phyloP scores from a whole-genome alignment of 1,284 basidiomycete genomes.

The Anthracocystis panici-leucophaei region DNA sequence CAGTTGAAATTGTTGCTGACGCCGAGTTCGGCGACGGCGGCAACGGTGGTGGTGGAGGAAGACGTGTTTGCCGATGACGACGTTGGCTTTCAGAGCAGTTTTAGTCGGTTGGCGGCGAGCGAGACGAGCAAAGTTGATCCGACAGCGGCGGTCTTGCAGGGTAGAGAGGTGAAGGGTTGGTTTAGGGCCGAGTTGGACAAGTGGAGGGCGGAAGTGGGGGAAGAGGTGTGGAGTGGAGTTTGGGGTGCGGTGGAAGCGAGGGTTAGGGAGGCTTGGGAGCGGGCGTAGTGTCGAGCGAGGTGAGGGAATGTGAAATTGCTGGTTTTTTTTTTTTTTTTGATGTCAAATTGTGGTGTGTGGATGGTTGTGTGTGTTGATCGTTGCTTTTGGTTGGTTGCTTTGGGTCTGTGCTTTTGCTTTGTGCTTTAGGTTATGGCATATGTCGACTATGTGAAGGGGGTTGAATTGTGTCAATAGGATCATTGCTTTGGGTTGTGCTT shows the following conservation, averaged over 20 bases:
- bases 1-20: slow-evolving; percentile 79
- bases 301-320: no score
- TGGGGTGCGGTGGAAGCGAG: slow-evolving; percentile 10
- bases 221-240: slow-evolving; percentile 6
- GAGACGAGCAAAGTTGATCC: slow-evolving; percentile 24
- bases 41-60: slow-evolving; percentile 73
- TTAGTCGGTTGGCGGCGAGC: slow-evolving; percentile 88
- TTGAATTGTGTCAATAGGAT: no score
- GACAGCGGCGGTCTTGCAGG: not conserved
- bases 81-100: slow-evolving; percentile 85
- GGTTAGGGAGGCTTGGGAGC: slow-evolving; percentile 21
- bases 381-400: no score
- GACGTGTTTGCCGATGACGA: slow-evolving; percentile 87
- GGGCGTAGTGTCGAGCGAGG: no score
- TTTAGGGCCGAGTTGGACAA: slow-evolving; percentile 4
- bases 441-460: no score
- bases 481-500: no score
- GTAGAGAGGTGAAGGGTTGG: slow-evolving; percentile 20
- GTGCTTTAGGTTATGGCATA: no score
- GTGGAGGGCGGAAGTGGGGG: slow-evolving; percentile 9
- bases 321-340: no score
- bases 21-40: slow-evolving; percentile 79
- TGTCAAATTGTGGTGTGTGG: no score
- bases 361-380: no score
- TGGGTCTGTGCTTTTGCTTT: no score